Evolutionary conservation across 352 stramenopile species (phyloP).

Genomic region (Pythium utonaiense): DNA sequence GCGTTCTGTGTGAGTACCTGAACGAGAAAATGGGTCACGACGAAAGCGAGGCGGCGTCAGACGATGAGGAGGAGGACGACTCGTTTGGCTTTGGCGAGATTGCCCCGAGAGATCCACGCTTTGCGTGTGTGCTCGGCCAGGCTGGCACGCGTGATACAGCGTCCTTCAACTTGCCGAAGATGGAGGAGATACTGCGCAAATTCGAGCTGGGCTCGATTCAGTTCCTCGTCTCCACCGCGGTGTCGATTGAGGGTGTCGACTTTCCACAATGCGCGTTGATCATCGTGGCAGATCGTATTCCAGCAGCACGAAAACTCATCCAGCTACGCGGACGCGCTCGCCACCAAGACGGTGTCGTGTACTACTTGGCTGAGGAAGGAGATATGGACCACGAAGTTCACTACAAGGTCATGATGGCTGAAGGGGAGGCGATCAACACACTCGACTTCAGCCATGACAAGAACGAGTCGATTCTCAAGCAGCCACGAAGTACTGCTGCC

Average conservation of each 20-base stretch:
- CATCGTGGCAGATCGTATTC: conserved; percentile 54
- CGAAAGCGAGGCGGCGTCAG: conserved; percentile 16
- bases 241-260: conserved; percentile 77
- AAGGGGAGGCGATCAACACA: conserved; percentile 49
- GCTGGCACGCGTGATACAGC: conserved; percentile 50
- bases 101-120: conserved; percentile 23
- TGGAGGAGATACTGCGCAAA: conserved; percentile 46
- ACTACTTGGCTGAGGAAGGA: conserved; percentile 60
- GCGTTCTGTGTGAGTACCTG: conserved; percentile 72
- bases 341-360: conserved; percentile 72
- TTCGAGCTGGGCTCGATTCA: conserved; percentile 58
- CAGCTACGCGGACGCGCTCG: conserved; percentile 71
- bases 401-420: conserved; percentile 39
- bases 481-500: conserved; percentile 50
- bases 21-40: conserved; percentile 51
- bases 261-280: conserved; percentile 74
- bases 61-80: conserved; percentile 16
- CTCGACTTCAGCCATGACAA: conserved; percentile 73
- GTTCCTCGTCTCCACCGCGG: conserved; percentile 69
- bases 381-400: conserved; percentile 43
- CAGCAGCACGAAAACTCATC: conserved; percentile 57
- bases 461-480: conserved; percentile 45
- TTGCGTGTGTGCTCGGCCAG: conserved; percentile 66
- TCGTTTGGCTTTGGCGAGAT: too few relatives aligned
- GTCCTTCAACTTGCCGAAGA: conserved; percentile 50